Percentiles rank a stretch among this genome's conserved stretches.
Evolutionary conservation across 1,284 basidiomycete genomes (phyloP).

Genomic region (Ceratobasidium sp.): DNA sequence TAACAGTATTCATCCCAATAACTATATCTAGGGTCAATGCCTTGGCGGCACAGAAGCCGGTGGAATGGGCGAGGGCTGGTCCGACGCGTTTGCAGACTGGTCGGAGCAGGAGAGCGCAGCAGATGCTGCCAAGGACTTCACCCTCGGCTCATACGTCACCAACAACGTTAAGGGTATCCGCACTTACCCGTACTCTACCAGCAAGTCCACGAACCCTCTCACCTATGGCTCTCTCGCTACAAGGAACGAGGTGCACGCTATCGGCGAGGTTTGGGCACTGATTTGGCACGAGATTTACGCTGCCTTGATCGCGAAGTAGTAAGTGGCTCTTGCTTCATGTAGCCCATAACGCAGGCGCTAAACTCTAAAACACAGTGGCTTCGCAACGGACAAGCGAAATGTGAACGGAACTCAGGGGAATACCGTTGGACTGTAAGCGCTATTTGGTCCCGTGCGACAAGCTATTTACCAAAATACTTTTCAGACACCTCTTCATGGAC

Average conservation of each 20-base stretch:
- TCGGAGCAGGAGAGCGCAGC: slow-evolving; percentile 38
- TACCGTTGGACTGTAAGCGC: not conserved
- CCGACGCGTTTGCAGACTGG: slow-evolving; percentile 42
- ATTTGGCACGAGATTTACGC: slow-evolving; percentile 44
- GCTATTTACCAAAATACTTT: too few relatives aligned
- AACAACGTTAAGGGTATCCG: slow-evolving; percentile 25
- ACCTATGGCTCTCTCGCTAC: slow-evolving; percentile 41
- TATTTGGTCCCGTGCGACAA: too few relatives aligned
- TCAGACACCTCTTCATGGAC: slow-evolving; percentile 45
- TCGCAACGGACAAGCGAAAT: slow-evolving; percentile 22
- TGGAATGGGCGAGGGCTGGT: slow-evolving; percentile 47
- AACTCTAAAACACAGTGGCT: slow-evolving; percentile 29
- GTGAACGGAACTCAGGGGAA: slow-evolving; percentile 15
- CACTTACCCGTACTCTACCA: slow-evolving; percentile 43
- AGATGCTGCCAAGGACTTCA: slow-evolving; percentile 35
- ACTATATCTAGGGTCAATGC: slow-evolving; percentile 26
- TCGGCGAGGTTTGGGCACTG: slow-evolving; percentile 47
- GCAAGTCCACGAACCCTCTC: slow-evolving; percentile 43
- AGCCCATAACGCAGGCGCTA: too few relatives aligned
- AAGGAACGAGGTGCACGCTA: slow-evolving; percentile 33
- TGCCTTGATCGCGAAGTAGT: slow-evolving; percentile 30
- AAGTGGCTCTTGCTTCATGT: too few relatives aligned
- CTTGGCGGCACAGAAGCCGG: slow-evolving; percentile 44
- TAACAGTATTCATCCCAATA: too few relatives aligned
- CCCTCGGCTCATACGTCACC: slow-evolving; percentile 41